These are phyloP conservation scores for Russula abietina DNA, from an alignment of 768 basidiomycete genomes.

Conservation along the genomic window DNA sequence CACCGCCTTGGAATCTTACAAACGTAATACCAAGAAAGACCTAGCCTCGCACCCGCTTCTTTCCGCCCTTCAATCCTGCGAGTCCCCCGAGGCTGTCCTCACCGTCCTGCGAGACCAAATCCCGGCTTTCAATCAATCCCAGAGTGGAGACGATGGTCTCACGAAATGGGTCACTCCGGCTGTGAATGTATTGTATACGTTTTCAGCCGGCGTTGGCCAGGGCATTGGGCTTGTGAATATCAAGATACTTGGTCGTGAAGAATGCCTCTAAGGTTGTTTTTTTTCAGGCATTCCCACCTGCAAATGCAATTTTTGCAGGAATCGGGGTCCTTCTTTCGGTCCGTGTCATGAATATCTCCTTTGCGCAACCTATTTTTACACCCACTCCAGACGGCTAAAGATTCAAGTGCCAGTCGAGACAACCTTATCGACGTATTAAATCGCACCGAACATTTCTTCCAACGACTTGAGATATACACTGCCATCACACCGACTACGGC, in stretches of 20 bases:
- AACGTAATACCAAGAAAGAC: neutral
- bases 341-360: neutral
- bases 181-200: neutral
- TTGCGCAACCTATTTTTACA: neutral
- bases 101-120: neutral
- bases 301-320: neutral
- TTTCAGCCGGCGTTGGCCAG: neutral
- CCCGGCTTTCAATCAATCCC: neutral
- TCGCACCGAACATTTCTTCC: neutral
- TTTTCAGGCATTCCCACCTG: neutral
- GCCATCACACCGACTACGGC: neutral
- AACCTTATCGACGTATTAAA: neutral
- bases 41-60: neutral
- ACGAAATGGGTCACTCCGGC: neutral
- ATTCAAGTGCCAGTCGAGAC: neutral
- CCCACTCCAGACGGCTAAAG: neutral
- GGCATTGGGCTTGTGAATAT: neutral
- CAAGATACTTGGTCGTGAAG: neutral
- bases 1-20: neutral
- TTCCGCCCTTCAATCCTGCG: neutral
- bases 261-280: neutral
- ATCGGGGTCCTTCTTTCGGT: neutral
- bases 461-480: neutral
- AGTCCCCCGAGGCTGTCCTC: neutral
- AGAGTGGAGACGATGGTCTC: neutral